Conservation (phyloP, 2,329 filamentous ascomycete genomes). For the Neonectria neomacrospora region DNA sequence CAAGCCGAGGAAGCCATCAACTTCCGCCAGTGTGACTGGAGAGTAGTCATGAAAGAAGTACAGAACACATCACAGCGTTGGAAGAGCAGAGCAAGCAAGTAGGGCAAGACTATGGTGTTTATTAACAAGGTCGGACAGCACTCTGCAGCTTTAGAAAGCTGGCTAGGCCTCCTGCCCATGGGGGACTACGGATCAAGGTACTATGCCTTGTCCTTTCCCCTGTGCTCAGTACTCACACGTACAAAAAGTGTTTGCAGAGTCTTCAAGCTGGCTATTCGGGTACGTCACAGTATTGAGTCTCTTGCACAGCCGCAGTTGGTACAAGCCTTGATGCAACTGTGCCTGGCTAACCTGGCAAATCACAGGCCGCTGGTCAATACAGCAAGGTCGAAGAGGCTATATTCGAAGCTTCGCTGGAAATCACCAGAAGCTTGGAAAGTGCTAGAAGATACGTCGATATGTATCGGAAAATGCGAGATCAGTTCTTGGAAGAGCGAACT, state of each 20-base stretch:
- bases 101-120: neutral
- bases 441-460: constrained; percentile 24
- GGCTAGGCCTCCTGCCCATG: neutral
- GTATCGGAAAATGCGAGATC: constrained; percentile 19
- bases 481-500: constrained; percentile 20
- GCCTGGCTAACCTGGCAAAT: neutral
- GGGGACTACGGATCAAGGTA: constrained; percentile 10
- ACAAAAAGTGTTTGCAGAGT: constrained; percentile 1
- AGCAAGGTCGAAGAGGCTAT: constrained; percentile 22
- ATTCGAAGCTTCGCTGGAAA: constrained; percentile 19
- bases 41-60: constrained; percentile 12
- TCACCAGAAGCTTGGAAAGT: constrained; percentile 23
- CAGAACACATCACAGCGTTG: constrained; percentile 5
- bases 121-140: neutral
- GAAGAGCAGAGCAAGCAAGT: constrained; percentile 1
- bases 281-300: neutral
- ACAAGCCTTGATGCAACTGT: too few species aligned
- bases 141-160: neutral
- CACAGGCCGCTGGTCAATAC: constrained; percentile 1
- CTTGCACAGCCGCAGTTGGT: too few species aligned
- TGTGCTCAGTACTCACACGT: neutral
- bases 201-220: too few species aligned
- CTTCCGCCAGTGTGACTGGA: constrained; percentile 7
- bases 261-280: neutral
- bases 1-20: neutral